Base-by-base conservation (phyloP, 2,329 filamentous ascomycete species). In the Trichothecium roseum region DNA sequence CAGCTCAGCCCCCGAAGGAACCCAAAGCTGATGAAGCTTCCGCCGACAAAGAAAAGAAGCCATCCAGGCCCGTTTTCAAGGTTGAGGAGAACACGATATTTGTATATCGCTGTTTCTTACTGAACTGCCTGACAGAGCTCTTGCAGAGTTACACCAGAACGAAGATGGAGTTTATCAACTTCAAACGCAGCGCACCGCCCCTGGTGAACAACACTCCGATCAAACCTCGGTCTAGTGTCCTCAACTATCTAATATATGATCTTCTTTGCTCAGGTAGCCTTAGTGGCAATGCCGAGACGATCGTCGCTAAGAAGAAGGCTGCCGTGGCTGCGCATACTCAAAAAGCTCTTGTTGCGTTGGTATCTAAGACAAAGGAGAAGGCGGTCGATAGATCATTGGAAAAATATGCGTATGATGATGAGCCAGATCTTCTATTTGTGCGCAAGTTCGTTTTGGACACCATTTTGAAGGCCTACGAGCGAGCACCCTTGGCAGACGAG, bases 111-210 rank as follows among this genome's bases (percentile, higher is more conserved):
- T 95, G 89, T 62, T 95, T 96, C 64, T 65, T 99, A 35, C 72
- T 99, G 22, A 87, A 91, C 53, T 94, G 88, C 50, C 66, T 99
- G 28, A 81, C 86, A 1, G 91, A 99, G 57, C 73, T 98, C 12
- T 68, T 98, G 12, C 79, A 84, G 38, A 93, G 83, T 50, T 98
- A 96, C 62, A 94, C 87, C 47, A 79, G 87, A 36, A 85, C 87
- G 8, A 99, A 99, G 68, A 77, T 98, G 30, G 93, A 98, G 54
- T 96, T 99, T 54, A 95, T 99, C 65, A 96, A 95, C 57, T 98
- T 95, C 63, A 96, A 93, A 45, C 81, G 89, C 41, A 94, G 88
- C 52, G 81, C 85, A 6, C 84, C 87, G 36, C 85, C 89, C 32
- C 72, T 86, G 30, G 81, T 85, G 46, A 81, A 81, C 9, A 79